phyloP scores from a whole-genome alignment of 2,329 filamentous ascomycete genomes.

The Aureobasidium sp. region DNA sequence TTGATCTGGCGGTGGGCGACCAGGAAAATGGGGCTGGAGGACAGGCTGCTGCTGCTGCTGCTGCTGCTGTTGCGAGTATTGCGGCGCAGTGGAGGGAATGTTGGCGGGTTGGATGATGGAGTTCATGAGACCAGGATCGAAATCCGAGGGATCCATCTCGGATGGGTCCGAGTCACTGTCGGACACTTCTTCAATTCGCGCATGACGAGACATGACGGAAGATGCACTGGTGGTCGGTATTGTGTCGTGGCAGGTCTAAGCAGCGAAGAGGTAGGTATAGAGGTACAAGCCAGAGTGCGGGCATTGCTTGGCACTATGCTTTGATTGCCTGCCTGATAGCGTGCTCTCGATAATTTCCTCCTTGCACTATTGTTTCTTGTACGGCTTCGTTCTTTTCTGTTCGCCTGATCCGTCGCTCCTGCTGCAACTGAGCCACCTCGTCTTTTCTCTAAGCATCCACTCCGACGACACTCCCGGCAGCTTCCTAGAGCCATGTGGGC shows the following conservation, averaged over 20 bases:
- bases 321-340: background rate
- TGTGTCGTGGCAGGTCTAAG: background rate
- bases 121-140: constrained; percentile 25
- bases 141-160: constrained; percentile 64
- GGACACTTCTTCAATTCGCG: constrained; percentile 86
- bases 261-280: background rate
- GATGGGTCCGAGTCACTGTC: constrained; percentile 78
- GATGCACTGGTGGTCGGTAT: background rate
- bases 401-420: background rate
- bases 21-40: constrained; percentile 25
- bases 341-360: background rate
- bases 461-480: background rate
- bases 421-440: background rate
- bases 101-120: constrained; percentile 20
- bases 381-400: background rate
- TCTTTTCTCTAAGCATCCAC: background rate
- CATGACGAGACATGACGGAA: constrained; percentile 63
- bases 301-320: background rate
- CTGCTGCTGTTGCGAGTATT: constrained; percentile 26
- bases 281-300: background rate
- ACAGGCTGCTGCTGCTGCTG: constrained; percentile 24
- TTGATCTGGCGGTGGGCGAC: constrained; percentile 24
- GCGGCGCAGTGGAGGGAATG: constrained; percentile 19
- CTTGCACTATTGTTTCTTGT: background rate
- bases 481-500: constrained; percentile 4